phyloP scores from a whole-genome alignment of 192 early-diverging fungal genomes.

The Coemansia sp. region DNA sequence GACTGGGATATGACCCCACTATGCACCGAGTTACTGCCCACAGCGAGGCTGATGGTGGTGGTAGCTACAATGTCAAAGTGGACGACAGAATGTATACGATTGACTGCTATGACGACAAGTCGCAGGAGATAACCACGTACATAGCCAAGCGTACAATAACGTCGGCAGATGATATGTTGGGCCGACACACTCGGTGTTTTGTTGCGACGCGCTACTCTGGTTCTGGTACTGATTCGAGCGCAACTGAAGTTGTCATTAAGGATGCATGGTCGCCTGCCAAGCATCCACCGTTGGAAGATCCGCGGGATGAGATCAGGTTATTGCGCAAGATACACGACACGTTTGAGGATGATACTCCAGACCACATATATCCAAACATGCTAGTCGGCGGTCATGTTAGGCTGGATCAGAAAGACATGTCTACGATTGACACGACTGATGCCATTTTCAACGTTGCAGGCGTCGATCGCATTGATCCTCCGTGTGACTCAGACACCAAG shows the following conservation, averaged over 20 bases:
- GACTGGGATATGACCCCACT: slow-evolving; percentile 12
- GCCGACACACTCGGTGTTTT: slow-evolving; percentile 10
- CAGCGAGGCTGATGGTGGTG: neutral
- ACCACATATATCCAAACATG: slow-evolving; percentile 8
- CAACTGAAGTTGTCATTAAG: slow-evolving; percentile 9
- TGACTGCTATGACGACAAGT: neutral
- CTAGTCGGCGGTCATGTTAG: slow-evolving; percentile 9
- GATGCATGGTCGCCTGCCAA: slow-evolving; percentile 16
- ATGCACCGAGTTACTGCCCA: neutral
- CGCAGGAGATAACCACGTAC: neutral
- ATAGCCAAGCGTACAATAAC: neutral
- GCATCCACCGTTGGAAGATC: neutral
- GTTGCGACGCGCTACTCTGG: too few relatives aligned
- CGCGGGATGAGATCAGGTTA: neutral
- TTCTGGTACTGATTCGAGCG: too few relatives aligned
- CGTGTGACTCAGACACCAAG: neutral
- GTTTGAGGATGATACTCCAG: neutral
- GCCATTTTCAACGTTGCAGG: neutral
- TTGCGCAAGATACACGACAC: slow-evolving; percentile 2
- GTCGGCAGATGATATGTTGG: slow-evolving; percentile 6
- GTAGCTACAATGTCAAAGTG: too few relatives aligned
- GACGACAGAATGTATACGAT: neutral
- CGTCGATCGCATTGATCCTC: too few relatives aligned
- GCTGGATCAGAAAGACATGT: neutral
- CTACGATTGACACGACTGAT: slow-evolving; percentile 5